phyloP scores from a whole-genome alignment of 345 rosid species.

The Limnanthes douglasii region DNA sequence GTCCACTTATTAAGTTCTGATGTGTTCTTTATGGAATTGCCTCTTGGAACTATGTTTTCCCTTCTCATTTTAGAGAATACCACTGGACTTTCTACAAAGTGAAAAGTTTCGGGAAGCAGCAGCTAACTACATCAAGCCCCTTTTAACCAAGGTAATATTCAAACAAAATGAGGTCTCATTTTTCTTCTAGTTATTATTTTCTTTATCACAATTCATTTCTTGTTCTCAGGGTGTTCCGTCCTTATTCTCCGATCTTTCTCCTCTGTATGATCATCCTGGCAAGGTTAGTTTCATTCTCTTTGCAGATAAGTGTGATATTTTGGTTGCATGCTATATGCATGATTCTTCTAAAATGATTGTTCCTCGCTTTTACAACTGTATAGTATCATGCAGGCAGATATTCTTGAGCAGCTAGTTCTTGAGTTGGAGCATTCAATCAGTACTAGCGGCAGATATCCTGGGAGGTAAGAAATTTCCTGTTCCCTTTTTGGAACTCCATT shows the following conservation, averaged over 20 bases:
- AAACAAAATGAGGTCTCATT: too few species aligned
- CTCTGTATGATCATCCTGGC: conserved; percentile 65
- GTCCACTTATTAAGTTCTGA: too few species aligned
- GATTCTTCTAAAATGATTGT: neutral
- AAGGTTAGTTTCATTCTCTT: conserved; percentile 45
- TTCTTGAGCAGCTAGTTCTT: conserved; percentile 66
- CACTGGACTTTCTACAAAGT: conserved; percentile 89
- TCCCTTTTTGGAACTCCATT: too few species aligned
- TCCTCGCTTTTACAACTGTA: conserved; percentile 2
- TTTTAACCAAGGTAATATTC: conserved; percentile 83
- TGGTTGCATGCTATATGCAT: conserved; percentile 6
- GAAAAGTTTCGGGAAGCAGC: conserved; percentile 73
- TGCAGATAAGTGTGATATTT: neutral
- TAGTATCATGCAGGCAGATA: conserved; percentile 50
- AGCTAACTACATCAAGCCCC: conserved; percentile 65
- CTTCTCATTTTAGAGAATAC: conserved; percentile 72
- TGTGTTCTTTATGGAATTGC: too few species aligned
- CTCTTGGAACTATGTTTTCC: conserved; percentile 9
- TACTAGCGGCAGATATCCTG: conserved; percentile 52
- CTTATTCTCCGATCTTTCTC: conserved; percentile 87
- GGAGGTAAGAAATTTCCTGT: conserved; percentile 38
- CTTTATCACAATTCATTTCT: conserved; percentile 2
- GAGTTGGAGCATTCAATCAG: conserved; percentile 77
- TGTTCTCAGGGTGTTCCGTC: conserved; percentile 88
- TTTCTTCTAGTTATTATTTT: conserved; percentile 3